Conservation (phyloP, 2,329 filamentous ascomycete species). For the Ophiostoma perfectum region DNA sequence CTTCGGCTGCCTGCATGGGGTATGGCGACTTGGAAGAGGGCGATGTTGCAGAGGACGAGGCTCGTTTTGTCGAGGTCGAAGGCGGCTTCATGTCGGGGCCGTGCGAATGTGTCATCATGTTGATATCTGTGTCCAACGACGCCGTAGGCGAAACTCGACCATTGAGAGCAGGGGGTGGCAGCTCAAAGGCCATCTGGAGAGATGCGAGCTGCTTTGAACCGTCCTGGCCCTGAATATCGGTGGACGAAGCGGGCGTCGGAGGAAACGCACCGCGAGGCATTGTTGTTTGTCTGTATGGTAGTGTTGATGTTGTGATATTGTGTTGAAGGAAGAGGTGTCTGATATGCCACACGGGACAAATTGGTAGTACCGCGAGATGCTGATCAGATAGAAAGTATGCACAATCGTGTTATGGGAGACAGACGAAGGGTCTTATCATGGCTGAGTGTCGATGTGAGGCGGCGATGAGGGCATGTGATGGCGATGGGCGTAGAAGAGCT, state of each 20-base stretch:
- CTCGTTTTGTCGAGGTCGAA: background rate
- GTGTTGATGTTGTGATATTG: background rate
- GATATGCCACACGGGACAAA: too few relatives aligned
- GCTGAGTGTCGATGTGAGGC: background rate
- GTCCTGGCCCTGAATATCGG: constrained; percentile 70
- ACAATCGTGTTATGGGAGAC: background rate
- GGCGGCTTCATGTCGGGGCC: background rate
- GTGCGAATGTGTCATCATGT: constrained; percentile 32
- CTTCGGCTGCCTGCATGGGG: constrained; percentile 35
- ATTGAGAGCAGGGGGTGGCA: constrained; percentile 70
- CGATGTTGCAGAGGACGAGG: background rate
- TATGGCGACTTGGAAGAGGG: constrained; percentile 18
- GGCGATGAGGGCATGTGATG: too few relatives aligned
- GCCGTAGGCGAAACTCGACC: constrained; percentile 30
- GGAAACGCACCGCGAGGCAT: constrained; percentile 65
- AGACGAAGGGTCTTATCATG: background rate
- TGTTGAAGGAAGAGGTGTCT: background rate
- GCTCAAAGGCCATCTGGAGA: constrained; percentile 64
- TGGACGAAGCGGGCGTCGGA: constrained; percentile 73
- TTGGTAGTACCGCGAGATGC: background rate
- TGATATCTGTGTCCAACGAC: constrained; percentile 25
- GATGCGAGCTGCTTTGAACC: constrained; percentile 54
- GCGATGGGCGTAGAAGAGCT: too few relatives aligned
- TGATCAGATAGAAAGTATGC: background rate
- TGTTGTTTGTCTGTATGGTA: background rate